These are phyloP conservation scores for Chalara sp. DNA, from an alignment of 2,329 filamentous ascomycete species.

Conservation along the genomic window DNA sequence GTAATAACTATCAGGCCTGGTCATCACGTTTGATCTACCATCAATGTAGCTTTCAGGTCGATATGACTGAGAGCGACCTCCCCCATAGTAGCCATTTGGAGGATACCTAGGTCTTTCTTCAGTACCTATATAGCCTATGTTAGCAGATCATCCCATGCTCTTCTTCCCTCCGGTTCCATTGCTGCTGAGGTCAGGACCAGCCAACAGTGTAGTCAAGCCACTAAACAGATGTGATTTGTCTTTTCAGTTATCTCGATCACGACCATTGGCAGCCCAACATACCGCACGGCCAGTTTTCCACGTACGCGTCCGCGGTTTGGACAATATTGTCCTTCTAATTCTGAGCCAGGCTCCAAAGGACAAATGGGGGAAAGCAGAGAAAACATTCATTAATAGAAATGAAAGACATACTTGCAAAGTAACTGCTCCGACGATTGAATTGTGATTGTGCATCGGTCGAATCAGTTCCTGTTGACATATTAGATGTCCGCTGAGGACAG, in stretches of 20 bases:
- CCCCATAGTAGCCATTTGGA: slow-evolving; percentile 28
- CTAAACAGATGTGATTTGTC: not conserved
- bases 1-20: slow-evolving; percentile 38
- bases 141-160: not conserved
- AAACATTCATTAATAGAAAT: slow-evolving; percentile 10
- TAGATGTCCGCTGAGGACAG: slow-evolving; percentile 1
- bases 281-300: not conserved
- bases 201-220: not conserved
- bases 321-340: no score
- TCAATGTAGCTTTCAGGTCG: slow-evolving; percentile 20
- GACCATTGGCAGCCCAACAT: not conserved
- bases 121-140: not conserved
- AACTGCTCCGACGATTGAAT: slow-evolving; percentile 53
- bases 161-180: not conserved
- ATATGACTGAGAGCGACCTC: slow-evolving; percentile 22
- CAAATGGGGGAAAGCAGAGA: no score
- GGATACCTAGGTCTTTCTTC: slow-evolving; percentile 22
- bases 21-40: slow-evolving; percentile 29
- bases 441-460: slow-evolving; percentile 26
- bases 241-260: not conserved
- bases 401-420: slow-evolving; percentile 39
- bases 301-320: no score
- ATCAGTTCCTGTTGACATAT: slow-evolving; percentile 28
- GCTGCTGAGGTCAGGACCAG: not conserved
- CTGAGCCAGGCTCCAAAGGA: no score